Evolutionary conservation across 768 basidiomycete species (phyloP).

Genomic region (Cystobasidium tubakii): DNA sequence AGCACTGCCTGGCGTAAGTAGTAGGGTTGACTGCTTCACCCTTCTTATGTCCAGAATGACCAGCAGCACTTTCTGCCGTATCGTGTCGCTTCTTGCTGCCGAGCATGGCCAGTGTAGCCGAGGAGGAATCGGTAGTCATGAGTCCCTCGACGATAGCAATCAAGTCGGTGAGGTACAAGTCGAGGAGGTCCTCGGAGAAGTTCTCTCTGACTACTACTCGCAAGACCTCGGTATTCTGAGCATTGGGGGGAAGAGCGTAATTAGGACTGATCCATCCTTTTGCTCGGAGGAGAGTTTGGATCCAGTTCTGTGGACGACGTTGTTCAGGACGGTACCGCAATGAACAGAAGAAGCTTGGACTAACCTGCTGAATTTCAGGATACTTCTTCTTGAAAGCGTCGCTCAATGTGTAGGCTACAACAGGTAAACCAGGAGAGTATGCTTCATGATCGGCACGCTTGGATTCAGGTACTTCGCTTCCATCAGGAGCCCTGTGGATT

Average conservation of each 20-base stretch:
- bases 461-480: slow-evolving; percentile 40
- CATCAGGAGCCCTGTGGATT: slow-evolving; percentile 54
- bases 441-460: slow-evolving; percentile 37
- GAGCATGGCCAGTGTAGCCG: slow-evolving; percentile 56
- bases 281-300: slow-evolving; percentile 53
- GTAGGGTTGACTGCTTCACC: slow-evolving; percentile 19
- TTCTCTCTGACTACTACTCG: slow-evolving; percentile 56
- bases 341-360: background rate
- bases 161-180: slow-evolving; percentile 64
- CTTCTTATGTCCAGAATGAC: slow-evolving; percentile 48
- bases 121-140: slow-evolving; percentile 52
- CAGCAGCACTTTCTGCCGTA: slow-evolving; percentile 53
- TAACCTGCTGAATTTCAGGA: slow-evolving; percentile 56
- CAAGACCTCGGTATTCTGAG: slow-evolving; percentile 57
- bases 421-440: slow-evolving; percentile 57
- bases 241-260: slow-evolving; percentile 57
- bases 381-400: slow-evolving; percentile 56
- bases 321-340: background rate
- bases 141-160: slow-evolving; percentile 64
- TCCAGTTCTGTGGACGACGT: slow-evolving; percentile 53
- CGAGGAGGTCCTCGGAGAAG: slow-evolving; percentile 42
- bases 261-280: slow-evolving; percentile 53
- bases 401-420: slow-evolving; percentile 57
- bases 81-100: slow-evolving; percentile 54
- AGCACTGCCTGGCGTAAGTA: slow-evolving; percentile 24